phyloP scores from a whole-genome alignment of 371 early-diverging fungal species.

The Apophysomyces variabilis region DNA sequence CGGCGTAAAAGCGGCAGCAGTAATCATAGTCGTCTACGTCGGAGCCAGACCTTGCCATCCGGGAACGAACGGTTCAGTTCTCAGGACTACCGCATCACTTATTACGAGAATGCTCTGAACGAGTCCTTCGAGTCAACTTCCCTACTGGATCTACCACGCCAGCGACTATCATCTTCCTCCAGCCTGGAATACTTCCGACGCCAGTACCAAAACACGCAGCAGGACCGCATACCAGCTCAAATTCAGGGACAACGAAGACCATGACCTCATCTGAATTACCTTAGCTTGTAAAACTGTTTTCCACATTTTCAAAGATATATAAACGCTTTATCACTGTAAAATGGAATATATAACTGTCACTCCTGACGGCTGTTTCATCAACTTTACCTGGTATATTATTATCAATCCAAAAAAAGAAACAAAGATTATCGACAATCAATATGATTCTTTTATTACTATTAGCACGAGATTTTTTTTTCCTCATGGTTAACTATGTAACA shows the following conservation, averaged over 20 bases:
- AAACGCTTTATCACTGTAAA: no score
- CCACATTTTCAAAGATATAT: no score
- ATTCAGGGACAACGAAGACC: background rate
- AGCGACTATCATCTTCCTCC: background rate
- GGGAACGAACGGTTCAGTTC: slow-evolving; percentile 63
- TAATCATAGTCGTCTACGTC: slow-evolving; percentile 95
- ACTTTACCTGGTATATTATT: no score
- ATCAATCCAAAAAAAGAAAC: no score
- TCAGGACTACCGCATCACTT: background rate
- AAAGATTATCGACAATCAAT: no score
- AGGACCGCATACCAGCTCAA: background rate
- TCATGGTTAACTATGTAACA: no score
- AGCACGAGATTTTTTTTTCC: no score
- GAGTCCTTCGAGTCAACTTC: background rate
- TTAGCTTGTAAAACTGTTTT: background rate
- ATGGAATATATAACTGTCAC: no score
- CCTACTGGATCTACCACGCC: background rate
- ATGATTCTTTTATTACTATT: no score
- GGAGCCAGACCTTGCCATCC: slow-evolving; percentile 90
- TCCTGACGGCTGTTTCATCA: no score
- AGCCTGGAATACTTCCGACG: background rate
- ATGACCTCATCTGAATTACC: background rate
- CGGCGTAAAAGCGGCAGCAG: slow-evolving; percentile 66
- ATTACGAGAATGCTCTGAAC: background rate
- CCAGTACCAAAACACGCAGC: background rate